phyloP scores from a whole-genome alignment of 108 stramenopile genomes.

The Cyclotella sp. region DNA sequence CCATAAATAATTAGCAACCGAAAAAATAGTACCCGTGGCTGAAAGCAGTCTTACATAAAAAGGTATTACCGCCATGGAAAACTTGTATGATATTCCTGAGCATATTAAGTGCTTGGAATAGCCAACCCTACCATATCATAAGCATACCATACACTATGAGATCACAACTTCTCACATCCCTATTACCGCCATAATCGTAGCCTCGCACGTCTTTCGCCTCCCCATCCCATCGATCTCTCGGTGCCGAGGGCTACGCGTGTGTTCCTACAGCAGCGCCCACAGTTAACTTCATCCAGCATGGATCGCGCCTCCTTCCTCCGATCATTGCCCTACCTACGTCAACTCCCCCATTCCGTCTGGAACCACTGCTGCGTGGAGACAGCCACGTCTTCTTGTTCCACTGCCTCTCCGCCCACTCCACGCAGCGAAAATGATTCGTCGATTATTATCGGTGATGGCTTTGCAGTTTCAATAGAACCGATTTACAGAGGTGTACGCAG shows the following conservation, averaged over 20 bases:
- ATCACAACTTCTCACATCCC: no score
- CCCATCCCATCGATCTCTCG: no score
- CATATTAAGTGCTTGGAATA: background rate
- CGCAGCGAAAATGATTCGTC: background rate
- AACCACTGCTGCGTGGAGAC: background rate
- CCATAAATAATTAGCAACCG: no score
- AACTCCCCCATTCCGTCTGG: slow-evolving; percentile 28
- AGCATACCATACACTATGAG: background rate
- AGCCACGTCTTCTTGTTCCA: slow-evolving; percentile 27
- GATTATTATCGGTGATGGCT: slow-evolving; percentile 8
- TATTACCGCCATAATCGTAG: no score
- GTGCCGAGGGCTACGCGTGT: no score
- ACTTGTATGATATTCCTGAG: no score
- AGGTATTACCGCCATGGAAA: background rate
- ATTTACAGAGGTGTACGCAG: background rate
- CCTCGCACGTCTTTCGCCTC: no score
- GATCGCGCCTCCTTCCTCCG: slow-evolving; percentile 46
- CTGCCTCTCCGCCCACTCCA: slow-evolving; percentile 35
- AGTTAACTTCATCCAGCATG: slow-evolving; percentile 9
- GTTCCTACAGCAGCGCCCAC: background rate
- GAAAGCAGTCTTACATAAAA: background rate
- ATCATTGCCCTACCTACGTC: slow-evolving; percentile 37
- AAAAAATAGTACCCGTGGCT: no score
- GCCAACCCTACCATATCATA: background rate
- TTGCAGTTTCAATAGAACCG: slow-evolving; percentile 45